Evolutionary conservation across 2,329 filamentous ascomycete species (phyloP), one percentile per base, ranked within the genome.

Genomic region (Aspergillus sergii): DNA sequence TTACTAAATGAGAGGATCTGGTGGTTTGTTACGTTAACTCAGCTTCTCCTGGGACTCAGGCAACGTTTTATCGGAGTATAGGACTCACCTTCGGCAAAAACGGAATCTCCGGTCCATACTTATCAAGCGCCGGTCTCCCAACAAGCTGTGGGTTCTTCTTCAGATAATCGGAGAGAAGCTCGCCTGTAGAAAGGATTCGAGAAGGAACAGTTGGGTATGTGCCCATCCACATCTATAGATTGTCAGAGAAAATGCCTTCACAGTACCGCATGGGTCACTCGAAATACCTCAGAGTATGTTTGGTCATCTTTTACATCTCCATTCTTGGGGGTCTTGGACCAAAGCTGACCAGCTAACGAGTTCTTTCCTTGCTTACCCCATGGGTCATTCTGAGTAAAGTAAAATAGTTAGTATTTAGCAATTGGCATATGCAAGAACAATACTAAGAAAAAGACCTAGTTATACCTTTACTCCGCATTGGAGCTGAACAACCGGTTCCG

Each of bases 141-240:
- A 93, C 81, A 0, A 92, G 81, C 62, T 85, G 80, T 23, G 89
- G 82, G 41, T 88, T 82, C 71, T 91, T 82, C 66, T 90, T 83
- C 36, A 93, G 78, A 19, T 91, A 84, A 26, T 90, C 84, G 65
- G 87, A 84, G 1, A 94, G 84, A 32, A 85, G 80, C 72, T 92
- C 85, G 32, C 86, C 88, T 0, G 86, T 89, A 26, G 81, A 79
- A 19, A 90, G 78, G 1, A 91, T 81, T 59, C 86, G 86, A 1
- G 88, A 90, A 0, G 90, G 90, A 30, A 89, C 85, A 45, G 87
- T 86, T 0, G 90, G 89, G 72, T 93, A 92, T 51, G 91, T 92
- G 4, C 89, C 90, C 81, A 93, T 90, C 90, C 90, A 93, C 84
- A 90, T 87, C 78, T 80, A 46, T 7, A 14, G 11, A 26, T 19